A percentile compares a stretch with the other conserved stretches of the same genome.
Evolutionary conservation across 1,139 yeast genomes (phyloP).

Genomic region (Magnusiomyces ingens): DNA sequence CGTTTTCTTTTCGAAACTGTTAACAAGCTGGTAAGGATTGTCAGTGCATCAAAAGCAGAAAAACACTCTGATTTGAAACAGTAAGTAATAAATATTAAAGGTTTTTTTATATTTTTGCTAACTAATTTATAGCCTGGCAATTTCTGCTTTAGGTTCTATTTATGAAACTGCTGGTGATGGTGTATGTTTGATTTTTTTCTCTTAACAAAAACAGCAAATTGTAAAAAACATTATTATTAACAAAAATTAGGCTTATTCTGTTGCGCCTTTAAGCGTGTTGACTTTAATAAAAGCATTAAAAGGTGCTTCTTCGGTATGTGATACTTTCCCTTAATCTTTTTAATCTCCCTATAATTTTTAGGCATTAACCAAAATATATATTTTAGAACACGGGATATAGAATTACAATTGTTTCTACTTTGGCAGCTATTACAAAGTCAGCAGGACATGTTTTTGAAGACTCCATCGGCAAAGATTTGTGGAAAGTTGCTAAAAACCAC

Average conservation of each 20-base stretch:
- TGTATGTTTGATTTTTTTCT: conserved; percentile 18
- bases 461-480: conserved; percentile 28
- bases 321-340: background rate
- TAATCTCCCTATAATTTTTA: background rate
- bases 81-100: conserved; percentile 18
- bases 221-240: background rate
- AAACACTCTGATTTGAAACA: conserved; percentile 26
- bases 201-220: background rate
- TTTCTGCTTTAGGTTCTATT: conserved; percentile 22
- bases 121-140: conserved; percentile 20
- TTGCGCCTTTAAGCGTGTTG: conserved; percentile 30
- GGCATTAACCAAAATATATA: background rate
- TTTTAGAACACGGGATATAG: conserved; percentile 27
- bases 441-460: conserved; percentile 33
- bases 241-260: conserved; percentile 25
- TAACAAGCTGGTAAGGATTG: conserved; percentile 23
- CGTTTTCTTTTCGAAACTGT: conserved; percentile 28
- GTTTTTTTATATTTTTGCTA: conserved; percentile 1
- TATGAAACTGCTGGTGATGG: conserved; percentile 26
- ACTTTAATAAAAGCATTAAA: conserved; percentile 28
- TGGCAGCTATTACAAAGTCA: conserved; percentile 22
- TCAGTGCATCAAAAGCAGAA: conserved; percentile 29
- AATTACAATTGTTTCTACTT: conserved; percentile 23
- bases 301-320: conserved; percentile 24
- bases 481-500: conserved; percentile 27